Evolutionary conservation across 1,139 yeast species (phyloP).

Genomic region (Debaryomycetaceae sp.): DNA sequence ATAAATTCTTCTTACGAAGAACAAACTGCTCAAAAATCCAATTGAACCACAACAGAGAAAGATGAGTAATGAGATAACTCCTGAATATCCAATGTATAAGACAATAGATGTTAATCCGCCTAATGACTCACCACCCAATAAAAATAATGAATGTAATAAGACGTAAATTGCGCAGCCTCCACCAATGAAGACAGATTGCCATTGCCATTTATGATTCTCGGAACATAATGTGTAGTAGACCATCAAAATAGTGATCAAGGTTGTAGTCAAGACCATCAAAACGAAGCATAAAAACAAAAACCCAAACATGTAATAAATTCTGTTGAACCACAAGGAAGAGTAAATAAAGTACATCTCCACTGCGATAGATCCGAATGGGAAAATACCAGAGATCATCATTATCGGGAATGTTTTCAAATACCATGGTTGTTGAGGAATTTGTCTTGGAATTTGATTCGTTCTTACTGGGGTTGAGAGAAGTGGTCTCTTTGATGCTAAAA

Average conservation of each 20-base stretch:
- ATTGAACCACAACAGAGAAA: conserved; percentile 86
- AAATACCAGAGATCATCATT: conserved; percentile 76
- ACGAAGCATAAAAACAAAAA: conserved; percentile 85
- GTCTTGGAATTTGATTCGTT: conserved; percentile 93
- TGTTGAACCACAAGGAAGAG: conserved; percentile 91
- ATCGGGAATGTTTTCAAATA: conserved; percentile 68
- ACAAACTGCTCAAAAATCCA: conserved; percentile 74
- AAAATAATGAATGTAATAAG: conserved; percentile 74
- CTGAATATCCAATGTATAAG: conserved; percentile 82
- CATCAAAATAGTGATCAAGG: conserved; percentile 75
- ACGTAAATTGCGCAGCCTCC: conserved; percentile 89
- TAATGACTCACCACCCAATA: conserved; percentile 61
- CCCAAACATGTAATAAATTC: conserved; percentile 96
- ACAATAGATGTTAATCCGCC: conserved; percentile 76
- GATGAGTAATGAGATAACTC: conserved; percentile 63
- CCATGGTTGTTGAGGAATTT: conserved; percentile 89
- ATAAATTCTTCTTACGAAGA: conserved; percentile 77
- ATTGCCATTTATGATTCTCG: conserved; percentile 96
- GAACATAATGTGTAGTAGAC: conserved; percentile 83
- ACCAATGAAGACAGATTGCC: conserved; percentile 86
- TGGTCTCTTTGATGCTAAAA: conserved; percentile 68
- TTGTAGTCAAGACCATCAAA: conserved; percentile 77
- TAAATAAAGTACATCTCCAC: conserved; percentile 89
- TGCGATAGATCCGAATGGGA: conserved; percentile 94
- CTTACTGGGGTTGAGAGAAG: conserved; percentile 69